Conservation (phyloP, 2,329 filamentous ascomycete species). For the Coniochaeta pulveracea region DNA sequence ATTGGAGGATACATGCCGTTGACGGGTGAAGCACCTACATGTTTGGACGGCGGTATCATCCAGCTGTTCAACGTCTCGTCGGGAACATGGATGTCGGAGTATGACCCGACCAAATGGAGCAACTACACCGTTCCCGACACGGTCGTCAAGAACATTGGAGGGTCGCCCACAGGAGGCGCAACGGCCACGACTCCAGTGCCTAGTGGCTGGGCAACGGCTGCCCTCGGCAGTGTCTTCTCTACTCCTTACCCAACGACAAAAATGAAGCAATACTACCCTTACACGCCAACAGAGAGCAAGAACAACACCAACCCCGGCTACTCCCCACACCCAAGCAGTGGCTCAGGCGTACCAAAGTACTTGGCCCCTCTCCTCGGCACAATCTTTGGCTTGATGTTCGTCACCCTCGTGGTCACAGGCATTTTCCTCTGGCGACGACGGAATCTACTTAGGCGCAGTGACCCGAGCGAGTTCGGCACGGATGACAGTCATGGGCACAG, state of each 20-base stretch:
- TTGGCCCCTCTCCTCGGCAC: conserved; percentile 48
- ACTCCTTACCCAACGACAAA: conserved; percentile 43
- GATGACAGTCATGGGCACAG: conserved; percentile 34
- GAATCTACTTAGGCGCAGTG: conserved; percentile 25
- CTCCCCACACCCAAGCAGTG: conserved; percentile 5
- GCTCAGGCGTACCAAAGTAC: conserved; percentile 17
- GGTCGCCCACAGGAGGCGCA: conserved; percentile 54
- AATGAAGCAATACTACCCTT: conserved; percentile 51
- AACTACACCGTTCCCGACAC: conserved; percentile 59
- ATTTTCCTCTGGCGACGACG: conserved; percentile 42
- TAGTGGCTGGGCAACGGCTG: conserved; percentile 39
- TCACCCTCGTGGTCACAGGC: conserved; percentile 38
- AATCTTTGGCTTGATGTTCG: conserved; percentile 45
- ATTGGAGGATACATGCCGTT: conserved; percentile 52
- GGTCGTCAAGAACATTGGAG: conserved; percentile 57
- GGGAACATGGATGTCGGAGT: conserved; percentile 57
- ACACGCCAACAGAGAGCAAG: conserved; percentile 23
- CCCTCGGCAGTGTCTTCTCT: conserved; percentile 40
- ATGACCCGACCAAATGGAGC: conserved; percentile 50
- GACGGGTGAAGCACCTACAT: conserved; percentile 16
- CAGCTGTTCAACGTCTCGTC: conserved; percentile 63
- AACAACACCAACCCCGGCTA: conserved; percentile 17
- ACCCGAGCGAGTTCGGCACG: conserved; percentile 25
- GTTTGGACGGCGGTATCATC: conserved; percentile 40
- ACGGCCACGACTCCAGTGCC: conserved; percentile 53